These are phyloP conservation scores for Wakefieldia striispora DNA, from an alignment of 768 basidiomycete genomes.

Conservation along the genomic window DNA sequence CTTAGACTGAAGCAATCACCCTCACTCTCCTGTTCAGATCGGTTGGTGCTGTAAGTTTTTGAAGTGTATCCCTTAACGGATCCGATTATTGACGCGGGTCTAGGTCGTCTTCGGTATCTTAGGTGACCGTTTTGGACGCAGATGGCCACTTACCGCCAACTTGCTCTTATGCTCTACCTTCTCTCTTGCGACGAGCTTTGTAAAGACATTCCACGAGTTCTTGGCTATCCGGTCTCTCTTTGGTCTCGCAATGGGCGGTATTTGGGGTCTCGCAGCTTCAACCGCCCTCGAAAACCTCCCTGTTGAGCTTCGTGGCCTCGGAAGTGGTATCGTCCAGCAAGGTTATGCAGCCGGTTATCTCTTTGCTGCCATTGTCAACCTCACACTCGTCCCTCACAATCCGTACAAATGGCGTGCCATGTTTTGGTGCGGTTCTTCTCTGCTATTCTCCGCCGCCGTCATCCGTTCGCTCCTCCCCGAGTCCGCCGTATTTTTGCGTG, in stretches of 20 bases:
- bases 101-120: constrained; percentile 74
- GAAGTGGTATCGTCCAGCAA: constrained; percentile 84
- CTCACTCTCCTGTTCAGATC: constrained; percentile 89
- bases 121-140: constrained; percentile 87
- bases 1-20: constrained; percentile 78
- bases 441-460: constrained; percentile 66
- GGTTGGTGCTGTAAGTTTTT: constrained; percentile 54
- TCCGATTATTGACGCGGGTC: neutral
- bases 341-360: constrained; percentile 92
- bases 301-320: constrained; percentile 83
- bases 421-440: constrained; percentile 77
- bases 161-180: constrained; percentile 68
- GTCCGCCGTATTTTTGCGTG: constrained; percentile 68
- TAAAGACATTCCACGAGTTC: constrained; percentile 72
- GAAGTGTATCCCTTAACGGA: neutral
- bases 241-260: constrained; percentile 85
- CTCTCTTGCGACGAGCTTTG: constrained; percentile 80
- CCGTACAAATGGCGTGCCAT: constrained; percentile 64
- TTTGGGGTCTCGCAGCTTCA: constrained; percentile 84
- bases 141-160: constrained; percentile 87
- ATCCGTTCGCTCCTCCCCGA: constrained; percentile 75
- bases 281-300: constrained; percentile 91
- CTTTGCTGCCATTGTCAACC: constrained; percentile 79
- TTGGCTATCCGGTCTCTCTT: constrained; percentile 80
- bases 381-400: constrained; percentile 47